These are phyloP conservation scores for Ottelia alismoides DNA, from an alignment of 106 monocot genomes.

Conservation along the genomic window DNA sequence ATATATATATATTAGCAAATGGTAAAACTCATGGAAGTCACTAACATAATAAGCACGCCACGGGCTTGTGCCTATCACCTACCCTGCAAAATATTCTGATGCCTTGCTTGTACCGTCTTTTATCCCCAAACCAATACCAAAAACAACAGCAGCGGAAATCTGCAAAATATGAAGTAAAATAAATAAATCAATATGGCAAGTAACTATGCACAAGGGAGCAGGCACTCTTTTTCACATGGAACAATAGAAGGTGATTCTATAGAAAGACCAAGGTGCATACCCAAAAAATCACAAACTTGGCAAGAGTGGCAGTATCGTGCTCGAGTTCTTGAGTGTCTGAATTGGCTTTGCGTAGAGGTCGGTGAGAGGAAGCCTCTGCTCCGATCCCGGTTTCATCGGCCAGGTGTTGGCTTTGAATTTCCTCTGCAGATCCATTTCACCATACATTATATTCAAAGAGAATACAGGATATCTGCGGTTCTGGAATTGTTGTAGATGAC, in stretches of 20 bases:
- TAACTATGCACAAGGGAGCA: neutral
- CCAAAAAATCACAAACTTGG: constrained; percentile 17
- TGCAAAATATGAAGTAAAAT: constrained; percentile 6
- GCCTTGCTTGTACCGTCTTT: constrained; percentile 21
- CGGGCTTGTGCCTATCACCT: too few relatives aligned
- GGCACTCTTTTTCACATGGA: too few relatives aligned
- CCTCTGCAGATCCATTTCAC: too few relatives aligned
- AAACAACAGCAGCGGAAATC: constrained; percentile 19
- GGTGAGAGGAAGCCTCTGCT: constrained; percentile 1
- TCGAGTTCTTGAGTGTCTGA: neutral
- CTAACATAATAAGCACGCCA: too few relatives aligned
- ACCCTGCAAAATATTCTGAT: constrained; percentile 27
- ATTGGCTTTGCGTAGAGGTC: neutral
- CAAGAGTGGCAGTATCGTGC: constrained; percentile 14
- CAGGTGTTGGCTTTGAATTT: too few relatives aligned
- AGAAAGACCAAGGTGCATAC: constrained; percentile 3
- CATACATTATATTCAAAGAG: neutral
- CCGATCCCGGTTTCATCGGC: neutral
- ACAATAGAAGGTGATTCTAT: neutral
- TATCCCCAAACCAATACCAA: constrained; percentile 19
- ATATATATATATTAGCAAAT: too few relatives aligned
- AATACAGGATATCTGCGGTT: neutral
- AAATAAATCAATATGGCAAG: neutral
- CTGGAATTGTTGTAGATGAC: neutral
- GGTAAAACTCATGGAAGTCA: too few relatives aligned